These are phyloP conservation scores for Musa troglodytarum DNA, from an alignment of 176 grass and related monocot genomes.

Conservation along the genomic window DNA sequence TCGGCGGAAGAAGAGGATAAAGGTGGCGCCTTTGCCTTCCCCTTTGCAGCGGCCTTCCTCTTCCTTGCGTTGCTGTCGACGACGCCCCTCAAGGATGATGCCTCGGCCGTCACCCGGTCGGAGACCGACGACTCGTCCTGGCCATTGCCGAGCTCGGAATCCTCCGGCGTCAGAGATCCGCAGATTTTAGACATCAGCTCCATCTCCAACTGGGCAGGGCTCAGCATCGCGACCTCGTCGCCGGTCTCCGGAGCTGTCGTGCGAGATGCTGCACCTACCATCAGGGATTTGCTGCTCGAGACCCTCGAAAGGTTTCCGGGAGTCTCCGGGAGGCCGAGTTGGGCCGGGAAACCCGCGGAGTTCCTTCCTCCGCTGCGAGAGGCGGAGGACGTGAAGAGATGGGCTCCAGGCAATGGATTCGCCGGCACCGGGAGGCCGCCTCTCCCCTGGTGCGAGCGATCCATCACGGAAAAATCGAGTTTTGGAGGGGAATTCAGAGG, in stretches of 20 bases:
- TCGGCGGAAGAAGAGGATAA: constrained; percentile 2
- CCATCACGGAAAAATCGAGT: constrained; percentile 1
- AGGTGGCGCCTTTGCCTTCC: constrained; percentile 34
- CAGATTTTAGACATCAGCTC: constrained; percentile 9
- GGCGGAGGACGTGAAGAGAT: neutral
- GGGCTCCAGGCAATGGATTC: neutral
- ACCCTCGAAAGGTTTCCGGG: constrained; percentile 40
- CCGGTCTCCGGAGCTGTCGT: neutral
- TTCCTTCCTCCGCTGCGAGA: constrained; percentile 6
- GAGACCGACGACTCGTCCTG: neutral
- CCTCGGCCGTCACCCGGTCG: neutral
- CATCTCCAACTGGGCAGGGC: constrained; percentile 1
- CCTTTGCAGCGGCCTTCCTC: constrained; percentile 37
- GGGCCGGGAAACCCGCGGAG: neutral
- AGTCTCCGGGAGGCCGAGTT: neutral
- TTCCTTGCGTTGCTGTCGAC: constrained; percentile 33
- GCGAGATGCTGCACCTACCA: neutral
- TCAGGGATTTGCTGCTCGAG: constrained; percentile 44
- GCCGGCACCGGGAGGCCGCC: neutral
- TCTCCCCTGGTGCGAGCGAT: neutral
- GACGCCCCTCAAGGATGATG: constrained; percentile 2
- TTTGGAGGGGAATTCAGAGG: constrained; percentile 51
- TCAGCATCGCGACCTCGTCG: neutral
- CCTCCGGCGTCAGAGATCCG: neutral
- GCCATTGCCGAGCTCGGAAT: constrained; percentile 18